phyloP scores from a whole-genome alignment of 2,329 filamentous ascomycete genomes.

The Alternaria angustiovoidea region DNA sequence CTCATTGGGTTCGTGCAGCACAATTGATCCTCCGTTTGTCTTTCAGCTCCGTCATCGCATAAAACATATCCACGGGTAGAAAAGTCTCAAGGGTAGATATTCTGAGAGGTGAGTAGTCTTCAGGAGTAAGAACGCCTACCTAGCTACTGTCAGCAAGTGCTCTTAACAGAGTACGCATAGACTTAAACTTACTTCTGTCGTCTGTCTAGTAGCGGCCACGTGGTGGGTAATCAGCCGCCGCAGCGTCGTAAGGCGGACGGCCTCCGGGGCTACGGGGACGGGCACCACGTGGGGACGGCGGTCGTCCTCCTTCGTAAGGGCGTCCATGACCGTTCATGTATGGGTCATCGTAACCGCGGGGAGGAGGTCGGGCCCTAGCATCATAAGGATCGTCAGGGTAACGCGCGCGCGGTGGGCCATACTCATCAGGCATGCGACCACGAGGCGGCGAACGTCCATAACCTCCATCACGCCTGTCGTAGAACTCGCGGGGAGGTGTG shows the following conservation, averaged over 20 bases:
- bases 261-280: conserved; percentile 62
- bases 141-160: conserved; percentile 6
- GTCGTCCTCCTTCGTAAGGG: conserved; percentile 60
- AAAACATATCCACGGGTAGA: conserved; percentile 12
- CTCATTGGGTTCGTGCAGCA: conserved; percentile 12
- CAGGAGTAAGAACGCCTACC: conserved; percentile 6
- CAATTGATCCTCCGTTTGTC: conserved; percentile 11
- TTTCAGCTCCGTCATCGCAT: conserved; percentile 12
- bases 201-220: conserved; percentile 46
- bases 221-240: conserved; percentile 56
- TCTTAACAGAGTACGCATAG: background rate
- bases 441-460: conserved; percentile 71
- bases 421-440: conserved; percentile 79
- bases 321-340: conserved; percentile 67
- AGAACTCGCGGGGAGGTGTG: conserved; percentile 80
- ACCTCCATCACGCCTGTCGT: conserved; percentile 72
- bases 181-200: conserved; percentile 6
- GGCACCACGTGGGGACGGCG: conserved; percentile 51
- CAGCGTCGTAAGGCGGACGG: conserved; percentile 63
- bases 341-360: conserved; percentile 65
- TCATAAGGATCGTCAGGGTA: conserved; percentile 80
- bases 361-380: conserved; percentile 61
- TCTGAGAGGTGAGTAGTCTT: background rate
- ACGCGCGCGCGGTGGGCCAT: conserved; percentile 67
- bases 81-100: conserved; percentile 2